These are phyloP conservation scores for Areca catechu DNA, from an alignment of 176 grass and related monocot species.

Conservation along the genomic window DNA sequence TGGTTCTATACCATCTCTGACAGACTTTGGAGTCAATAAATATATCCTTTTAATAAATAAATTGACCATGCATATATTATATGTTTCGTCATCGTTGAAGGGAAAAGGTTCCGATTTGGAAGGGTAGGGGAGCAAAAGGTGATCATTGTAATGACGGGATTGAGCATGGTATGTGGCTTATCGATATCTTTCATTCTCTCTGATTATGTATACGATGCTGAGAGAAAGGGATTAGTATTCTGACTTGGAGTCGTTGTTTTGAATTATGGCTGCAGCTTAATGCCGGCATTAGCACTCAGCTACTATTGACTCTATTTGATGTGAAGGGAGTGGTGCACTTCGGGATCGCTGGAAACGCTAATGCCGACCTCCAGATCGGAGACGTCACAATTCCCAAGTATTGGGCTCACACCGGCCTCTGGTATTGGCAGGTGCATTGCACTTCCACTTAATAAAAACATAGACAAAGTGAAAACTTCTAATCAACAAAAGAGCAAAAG, in stretches of 20 bases:
- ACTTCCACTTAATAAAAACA: no score
- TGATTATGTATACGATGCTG: no score
- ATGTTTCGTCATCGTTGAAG: constrained; percentile 22
- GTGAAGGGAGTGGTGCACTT: constrained; percentile 50
- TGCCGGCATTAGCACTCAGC: constrained; percentile 41
- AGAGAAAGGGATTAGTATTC: no score
- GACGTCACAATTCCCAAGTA: constrained; percentile 37
- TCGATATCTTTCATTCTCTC: no score
- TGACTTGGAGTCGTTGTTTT: no score
- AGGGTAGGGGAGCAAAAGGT: constrained; percentile 41
- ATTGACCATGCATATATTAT: not conserved
- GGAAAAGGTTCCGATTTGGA: constrained; percentile 55
- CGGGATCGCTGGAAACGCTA: constrained; percentile 56
- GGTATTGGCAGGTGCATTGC: constrained; percentile 46
- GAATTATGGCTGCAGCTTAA: constrained; percentile 35
- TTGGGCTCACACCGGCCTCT: constrained; percentile 58
- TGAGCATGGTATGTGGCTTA: constrained; percentile 45
- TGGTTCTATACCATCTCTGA: no score
- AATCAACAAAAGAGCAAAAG: no score
- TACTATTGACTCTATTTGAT: constrained; percentile 37
- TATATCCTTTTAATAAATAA: no score
- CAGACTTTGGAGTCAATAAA: no score
- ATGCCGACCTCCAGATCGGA: constrained; percentile 38
- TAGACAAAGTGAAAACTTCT: no score
- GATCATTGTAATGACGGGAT: constrained; percentile 64